Evolutionary conservation across 345 rosid species (phyloP), one percentile per base, ranked within the genome.

Genomic region (Gynandropsis gynandra): DNA sequence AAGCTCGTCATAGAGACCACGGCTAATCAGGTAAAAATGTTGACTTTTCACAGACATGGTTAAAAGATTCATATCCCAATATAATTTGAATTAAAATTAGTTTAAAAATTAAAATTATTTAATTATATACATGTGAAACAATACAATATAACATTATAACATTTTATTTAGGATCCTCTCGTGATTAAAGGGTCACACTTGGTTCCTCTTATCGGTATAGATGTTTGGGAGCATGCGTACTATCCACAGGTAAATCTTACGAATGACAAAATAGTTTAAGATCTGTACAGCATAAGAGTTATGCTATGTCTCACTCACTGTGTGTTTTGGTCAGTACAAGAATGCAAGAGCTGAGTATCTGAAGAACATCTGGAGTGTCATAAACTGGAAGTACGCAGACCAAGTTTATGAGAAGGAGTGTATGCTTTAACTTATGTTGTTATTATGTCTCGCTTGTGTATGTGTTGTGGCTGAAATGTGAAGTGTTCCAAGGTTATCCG

Each of bases 211-310:
- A 71, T 92, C 43, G 98, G 98, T 4, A 71, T 92, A 59, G 95
- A 87, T 71, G 98, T 87, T 16, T 92, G 96, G 98, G 98, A 92
- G 76, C 98, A 87, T 63, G 98, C 96, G 16, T 92, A 92, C 77
- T 92, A 92, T 59, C 70, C 81, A 29, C 98, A 92, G 85, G 98
- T 92, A 66, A 32, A 5, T 24, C 2, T 24, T 24, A n/a, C n/a
- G n/a, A n/a, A n/a, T n/a, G n/a, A n/a, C n/a, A n/a, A n/a, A n/a
- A n/a, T n/a, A n/a, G n/a, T n/a, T n/a, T n/a, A n/a, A n/a, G n/a
- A n/a, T 5, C 4, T 24, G 5, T 24, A 24, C 29, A 2, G 29
- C 5, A 24, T 24, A 24, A 24, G 29, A 24, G 29, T 24, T 24
- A 24, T 24, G 29, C 29, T 2, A 24, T 24, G 5, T 24, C 29